Evolutionary conservation across 257 asterid genomes (phyloP).

Genomic region (Solanum pennellii): DNA sequence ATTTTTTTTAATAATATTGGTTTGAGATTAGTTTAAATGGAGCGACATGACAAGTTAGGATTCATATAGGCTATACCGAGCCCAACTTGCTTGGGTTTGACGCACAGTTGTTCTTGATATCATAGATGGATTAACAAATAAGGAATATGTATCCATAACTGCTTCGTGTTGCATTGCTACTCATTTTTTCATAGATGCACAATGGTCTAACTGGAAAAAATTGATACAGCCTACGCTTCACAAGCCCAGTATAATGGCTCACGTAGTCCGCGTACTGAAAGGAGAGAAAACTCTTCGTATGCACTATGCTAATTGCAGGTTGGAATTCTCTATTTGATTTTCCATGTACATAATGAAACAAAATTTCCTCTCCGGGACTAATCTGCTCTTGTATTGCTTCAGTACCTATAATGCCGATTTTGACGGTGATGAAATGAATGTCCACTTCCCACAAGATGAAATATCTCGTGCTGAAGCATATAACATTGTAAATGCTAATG

Average conservation of each 20-base stretch:
- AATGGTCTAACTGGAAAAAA: background rate
- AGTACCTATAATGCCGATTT: slow-evolving; percentile 98
- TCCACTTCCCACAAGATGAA: slow-evolving; percentile 99
- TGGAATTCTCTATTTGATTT: slow-evolving; percentile 4
- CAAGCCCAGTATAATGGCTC: slow-evolving; percentile 99
- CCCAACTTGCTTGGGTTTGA: background rate
- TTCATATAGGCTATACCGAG: background rate
- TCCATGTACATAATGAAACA: background rate
- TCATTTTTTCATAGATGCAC: background rate
- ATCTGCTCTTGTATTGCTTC: slow-evolving; percentile 17
- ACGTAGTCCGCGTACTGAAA: slow-evolving; percentile 84
- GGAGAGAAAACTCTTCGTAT: slow-evolving; percentile 97
- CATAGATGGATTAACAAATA: background rate
- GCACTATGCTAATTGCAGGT: slow-evolving; percentile 99
- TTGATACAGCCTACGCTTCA: slow-evolving; percentile 89
- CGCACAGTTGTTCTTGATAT: background rate
- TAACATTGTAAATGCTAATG: slow-evolving; percentile 92
- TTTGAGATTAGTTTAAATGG: background rate
- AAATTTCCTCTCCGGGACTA: slow-evolving; percentile 11
- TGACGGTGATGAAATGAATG: slow-evolving; percentile 98
- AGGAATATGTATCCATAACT: background rate
- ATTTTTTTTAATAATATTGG: background rate
- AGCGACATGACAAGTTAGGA: background rate
- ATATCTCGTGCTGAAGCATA: slow-evolving; percentile 99
- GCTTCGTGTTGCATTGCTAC: background rate